Base-by-base conservation (phyloP, 495 filamentous ascomycete species). In the Parathielavia appendiculata region DNA sequence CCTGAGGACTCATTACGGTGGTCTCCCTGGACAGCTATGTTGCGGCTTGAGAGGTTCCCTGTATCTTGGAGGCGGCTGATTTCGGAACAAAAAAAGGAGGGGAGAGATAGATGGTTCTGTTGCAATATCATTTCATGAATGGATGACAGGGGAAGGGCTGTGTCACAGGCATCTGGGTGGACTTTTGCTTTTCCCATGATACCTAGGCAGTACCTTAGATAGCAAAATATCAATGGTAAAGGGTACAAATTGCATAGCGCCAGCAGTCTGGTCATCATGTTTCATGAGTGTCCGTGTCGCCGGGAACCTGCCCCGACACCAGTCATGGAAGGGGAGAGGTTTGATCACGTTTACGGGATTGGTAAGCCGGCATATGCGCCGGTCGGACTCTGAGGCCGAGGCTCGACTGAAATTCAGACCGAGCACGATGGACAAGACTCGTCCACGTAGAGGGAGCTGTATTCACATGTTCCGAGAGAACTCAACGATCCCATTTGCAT, bases 341-440 rank as follows among this genome's bases (percentile, higher is more conserved):
- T 36, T 4, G 60, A 32, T 58, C 60, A 66, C 63, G 36, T 60
- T 54, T 56, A 57, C 59, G 50, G 59, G 38, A 55, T 58, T 59
- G 72, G 64, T 65, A 81, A 82, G 80, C 79, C 80, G 80, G 80
- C 79, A 79, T 71, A 56, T 30, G 55, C 65, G 79, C 80, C 80
- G 80, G 79, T 83, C 80, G 80, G 80, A 74, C 80, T 83, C 80
- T 82, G 66, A 80, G 80, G 80, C 80, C 80, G 80, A 65, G 74
- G 78, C 79, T 73, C 58, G 73, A 76, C 76, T 77, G 68, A 69
- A 72, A 61, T 66, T 70, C 72, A 73, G 69, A 71, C 63, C 73
- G 71, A 72, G 71, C 66, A 65, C 65, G 69, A 51, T 58, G 63
- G 67, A 67, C 70, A 56, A 60, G 61, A 63, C 56, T 70, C 72